phyloP scores from a whole-genome alignment of 352 stramenopile species.

The Phytophthora tubulina region DNA sequence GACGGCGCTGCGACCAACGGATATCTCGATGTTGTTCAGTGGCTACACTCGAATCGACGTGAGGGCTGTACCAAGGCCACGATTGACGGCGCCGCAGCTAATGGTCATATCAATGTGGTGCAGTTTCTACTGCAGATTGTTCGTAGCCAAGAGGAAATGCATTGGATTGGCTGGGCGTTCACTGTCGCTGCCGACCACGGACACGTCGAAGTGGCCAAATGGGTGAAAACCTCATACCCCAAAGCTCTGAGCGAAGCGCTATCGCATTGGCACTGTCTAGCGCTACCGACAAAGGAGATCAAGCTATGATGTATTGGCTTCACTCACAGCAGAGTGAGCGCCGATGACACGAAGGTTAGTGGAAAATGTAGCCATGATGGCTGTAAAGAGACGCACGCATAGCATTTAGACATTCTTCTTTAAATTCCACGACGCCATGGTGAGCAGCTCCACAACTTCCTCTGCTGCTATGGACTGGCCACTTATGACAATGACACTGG shows the following conservation, averaged over 20 bases:
- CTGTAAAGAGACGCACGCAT: too few species aligned
- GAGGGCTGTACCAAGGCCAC: conserved; percentile 38
- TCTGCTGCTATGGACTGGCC: too few species aligned
- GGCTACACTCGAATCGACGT: conserved; percentile 23
- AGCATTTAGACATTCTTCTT: too few species aligned
- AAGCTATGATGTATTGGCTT: conserved; percentile 37
- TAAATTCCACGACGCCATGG: too few species aligned
- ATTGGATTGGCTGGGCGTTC: conserved; percentile 32
- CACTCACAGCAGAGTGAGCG: conserved; percentile 7
- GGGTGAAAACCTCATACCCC: conserved; percentile 8
- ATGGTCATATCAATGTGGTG: conserved; percentile 31
- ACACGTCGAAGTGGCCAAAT: conserved; percentile 20
- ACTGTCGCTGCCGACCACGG: conserved; percentile 15
- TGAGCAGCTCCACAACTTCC: too few species aligned
- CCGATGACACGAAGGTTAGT: conserved; percentile 4
- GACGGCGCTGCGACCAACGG: conserved; percentile 37
- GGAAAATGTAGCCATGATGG: neutral
- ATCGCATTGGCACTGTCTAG: conserved; percentile 10
- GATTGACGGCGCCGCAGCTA: conserved; percentile 33
- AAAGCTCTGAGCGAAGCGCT: conserved; percentile 17
- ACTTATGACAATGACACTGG: too few species aligned
- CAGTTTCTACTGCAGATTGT: conserved; percentile 32
- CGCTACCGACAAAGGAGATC: conserved; percentile 20
- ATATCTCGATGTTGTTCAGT: conserved; percentile 38
- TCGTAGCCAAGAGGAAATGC: conserved; percentile 9